A percentile compares a stretch with the other conserved stretches of the same genome.
These are phyloP conservation scores for Fragaria ananassa DNA, from an alignment of 306 rosid species.

Conservation along the genomic window DNA sequence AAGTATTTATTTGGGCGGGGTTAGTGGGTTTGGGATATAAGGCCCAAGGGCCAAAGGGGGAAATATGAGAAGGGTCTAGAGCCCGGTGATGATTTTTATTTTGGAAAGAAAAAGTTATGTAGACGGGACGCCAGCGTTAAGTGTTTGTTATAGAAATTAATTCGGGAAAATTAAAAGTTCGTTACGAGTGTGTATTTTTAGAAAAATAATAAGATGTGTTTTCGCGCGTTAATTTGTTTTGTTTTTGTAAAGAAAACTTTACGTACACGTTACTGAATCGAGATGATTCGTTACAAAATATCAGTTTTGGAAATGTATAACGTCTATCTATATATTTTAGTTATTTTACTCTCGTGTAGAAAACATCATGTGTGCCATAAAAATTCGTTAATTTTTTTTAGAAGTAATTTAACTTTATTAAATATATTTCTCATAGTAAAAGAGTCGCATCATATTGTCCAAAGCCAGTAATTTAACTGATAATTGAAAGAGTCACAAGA, in stretches of 20 bases:
- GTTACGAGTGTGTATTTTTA: neutral
- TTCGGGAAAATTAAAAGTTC: neutral
- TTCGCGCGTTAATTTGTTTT: neutral
- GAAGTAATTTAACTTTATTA: too few species aligned
- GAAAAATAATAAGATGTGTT: neutral
- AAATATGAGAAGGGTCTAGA: neutral
- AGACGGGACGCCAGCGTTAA: neutral
- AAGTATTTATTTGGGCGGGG: neutral
- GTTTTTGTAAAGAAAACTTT: too few species aligned
- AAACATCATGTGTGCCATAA: neutral
- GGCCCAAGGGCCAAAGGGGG: neutral
- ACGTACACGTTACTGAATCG: neutral
- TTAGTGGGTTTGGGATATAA: neutral
- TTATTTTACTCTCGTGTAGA: neutral
- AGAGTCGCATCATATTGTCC: too few species aligned
- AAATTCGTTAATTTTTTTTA: too few species aligned
- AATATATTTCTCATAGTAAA: too few species aligned
- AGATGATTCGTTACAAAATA: neutral
- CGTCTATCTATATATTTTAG: neutral
- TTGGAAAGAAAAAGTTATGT: neutral
- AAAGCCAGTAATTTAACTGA: too few species aligned
- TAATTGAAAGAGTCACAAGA: too few species aligned
- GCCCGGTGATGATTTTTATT: neutral
- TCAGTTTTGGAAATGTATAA: neutral
- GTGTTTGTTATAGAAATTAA: neutral